These are phyloP conservation scores for Hypoxylon sp. DNA, from an alignment of 2,329 filamentous ascomycete genomes.

Conservation along the genomic window DNA sequence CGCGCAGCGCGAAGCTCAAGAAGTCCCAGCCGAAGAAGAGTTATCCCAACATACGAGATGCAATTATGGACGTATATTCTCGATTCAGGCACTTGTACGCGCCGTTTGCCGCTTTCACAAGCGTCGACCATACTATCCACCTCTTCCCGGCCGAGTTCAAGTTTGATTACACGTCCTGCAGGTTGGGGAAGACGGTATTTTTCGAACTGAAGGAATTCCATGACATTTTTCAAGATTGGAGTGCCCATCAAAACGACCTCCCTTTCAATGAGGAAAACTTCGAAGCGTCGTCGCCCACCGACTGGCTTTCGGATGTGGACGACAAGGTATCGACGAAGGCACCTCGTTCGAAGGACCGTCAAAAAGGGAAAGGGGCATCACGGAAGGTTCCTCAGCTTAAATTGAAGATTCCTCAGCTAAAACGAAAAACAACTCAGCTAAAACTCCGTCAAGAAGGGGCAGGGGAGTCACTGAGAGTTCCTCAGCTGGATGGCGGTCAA, in stretches of 20 bases:
- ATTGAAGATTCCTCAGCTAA: no score
- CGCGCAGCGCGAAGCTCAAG: slow-evolving; percentile 9
- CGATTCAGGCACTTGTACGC: slow-evolving; percentile 34
- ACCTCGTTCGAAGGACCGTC: background rate
- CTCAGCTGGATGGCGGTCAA: no score
- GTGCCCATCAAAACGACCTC: background rate
- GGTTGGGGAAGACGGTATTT: slow-evolving; percentile 17
- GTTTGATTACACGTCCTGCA: slow-evolving; percentile 1
- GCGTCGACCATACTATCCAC: slow-evolving; percentile 17
- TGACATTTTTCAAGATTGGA: slow-evolving; percentile 8
- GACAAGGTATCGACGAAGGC: background rate
- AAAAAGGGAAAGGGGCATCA: no score
- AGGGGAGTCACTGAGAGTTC: no score
- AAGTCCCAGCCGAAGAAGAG: slow-evolving; percentile 29
- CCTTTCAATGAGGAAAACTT: background rate
- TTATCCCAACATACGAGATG: slow-evolving; percentile 35
- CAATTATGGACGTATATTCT: slow-evolving; percentile 33
- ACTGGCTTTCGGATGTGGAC: background rate
- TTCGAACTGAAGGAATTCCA: slow-evolving; percentile 32
- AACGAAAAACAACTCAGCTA: no score
- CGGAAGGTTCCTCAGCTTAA: no score
- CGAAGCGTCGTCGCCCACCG: background rate
- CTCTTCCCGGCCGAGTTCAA: slow-evolving; percentile 28
- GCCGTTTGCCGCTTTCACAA: slow-evolving; percentile 35
- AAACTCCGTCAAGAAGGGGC: no score